Base-by-base conservation (phyloP, 305 asterid genomes). In the Fraxinus nigra region DNA sequence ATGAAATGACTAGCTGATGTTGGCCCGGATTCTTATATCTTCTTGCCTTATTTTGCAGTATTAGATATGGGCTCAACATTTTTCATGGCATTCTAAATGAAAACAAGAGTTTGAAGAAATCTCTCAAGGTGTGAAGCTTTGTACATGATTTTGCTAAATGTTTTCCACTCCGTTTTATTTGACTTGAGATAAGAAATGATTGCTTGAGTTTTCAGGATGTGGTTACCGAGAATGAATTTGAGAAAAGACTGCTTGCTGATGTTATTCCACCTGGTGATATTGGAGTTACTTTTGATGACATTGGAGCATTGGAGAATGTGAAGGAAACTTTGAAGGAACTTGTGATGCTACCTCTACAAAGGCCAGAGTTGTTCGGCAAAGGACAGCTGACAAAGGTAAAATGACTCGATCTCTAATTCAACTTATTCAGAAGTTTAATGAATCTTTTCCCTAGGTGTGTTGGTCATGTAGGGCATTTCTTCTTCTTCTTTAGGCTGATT, bases 51-150 rank as follows among this genome's bases (percentile, higher is more conserved):
- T 78, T 13, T 86, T 80, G 86, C 89, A 93, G 98, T 87, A 85
- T 94, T 82, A 88, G 81, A 84, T 86, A 89, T 38, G 98, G 97
- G 85, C 88, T 92, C 78, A 81, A 51, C 59, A 86, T 87, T 80
- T 81, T 87, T 26, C 89, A 84, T 76, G 85, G 86, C 28, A 69
- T 85, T 82, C 88, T 85, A 79, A 84, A 85, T 82, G 92, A 89
- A 80, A 82, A 84, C 76, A 87, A 89, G 84, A 82, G 72, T 79
- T 43, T 37, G 51, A 89, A 84, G 85, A 89, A 82, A 79, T 85
- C 92, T 80, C 88, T 89, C 61, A 87, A 87, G 89, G 48, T 40
- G 92, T 89, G 65, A 61, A 43, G 33, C n/a, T 63, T 63, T 24
- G 72, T 33, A 63, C 63, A 54, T 5, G 63, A 54, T 22, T 54